A percentile compares a stretch with the other conserved stretches of the same genome.
Evolutionary conservation across 306 rosid species (phyloP).

Genomic region (Cajanus cajan): DNA sequence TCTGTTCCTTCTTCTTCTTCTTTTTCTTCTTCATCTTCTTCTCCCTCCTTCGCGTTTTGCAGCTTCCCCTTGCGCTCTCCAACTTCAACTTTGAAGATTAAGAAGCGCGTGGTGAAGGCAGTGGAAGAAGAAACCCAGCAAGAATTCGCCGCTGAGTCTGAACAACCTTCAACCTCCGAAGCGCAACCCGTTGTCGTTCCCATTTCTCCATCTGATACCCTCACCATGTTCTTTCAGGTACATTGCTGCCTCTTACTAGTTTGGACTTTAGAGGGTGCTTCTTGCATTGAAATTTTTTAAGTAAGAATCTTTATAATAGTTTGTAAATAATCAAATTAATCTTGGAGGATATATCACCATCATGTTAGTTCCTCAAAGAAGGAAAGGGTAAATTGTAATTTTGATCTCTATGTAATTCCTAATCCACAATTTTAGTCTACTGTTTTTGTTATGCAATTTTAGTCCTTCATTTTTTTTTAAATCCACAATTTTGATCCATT

Average conservation of each 20-base stretch:
- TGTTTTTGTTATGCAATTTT: no score
- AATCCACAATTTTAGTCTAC: no score
- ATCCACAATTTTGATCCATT: no score
- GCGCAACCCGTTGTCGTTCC: slow-evolving; percentile 70
- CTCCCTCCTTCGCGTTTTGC: slow-evolving; percentile 31
- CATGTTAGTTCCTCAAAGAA: background rate
- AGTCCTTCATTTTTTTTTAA: no score
- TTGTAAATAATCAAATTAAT: background rate
- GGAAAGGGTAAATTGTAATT: background rate
- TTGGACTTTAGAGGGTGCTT: background rate
- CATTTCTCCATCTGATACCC: slow-evolving; percentile 74
- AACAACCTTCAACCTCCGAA: slow-evolving; percentile 40
- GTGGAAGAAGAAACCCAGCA: slow-evolving; percentile 55
- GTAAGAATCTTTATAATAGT: background rate
- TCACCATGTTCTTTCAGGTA: slow-evolving; percentile 90
- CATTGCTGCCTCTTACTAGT: background rate
- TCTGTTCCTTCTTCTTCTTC: slow-evolving; percentile 27
- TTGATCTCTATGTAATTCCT: no score
- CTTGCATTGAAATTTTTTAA: background rate
- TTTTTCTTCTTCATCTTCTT: slow-evolving; percentile 5
- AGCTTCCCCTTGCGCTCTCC: slow-evolving; percentile 33
- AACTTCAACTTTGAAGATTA: slow-evolving; percentile 24
- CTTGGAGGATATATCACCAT: background rate
- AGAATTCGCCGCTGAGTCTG: slow-evolving; percentile 24
- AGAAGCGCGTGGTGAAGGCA: slow-evolving; percentile 38